Conservation (phyloP, 768 basidiomycete genomes). For the Piloderma croceum region DNA sequence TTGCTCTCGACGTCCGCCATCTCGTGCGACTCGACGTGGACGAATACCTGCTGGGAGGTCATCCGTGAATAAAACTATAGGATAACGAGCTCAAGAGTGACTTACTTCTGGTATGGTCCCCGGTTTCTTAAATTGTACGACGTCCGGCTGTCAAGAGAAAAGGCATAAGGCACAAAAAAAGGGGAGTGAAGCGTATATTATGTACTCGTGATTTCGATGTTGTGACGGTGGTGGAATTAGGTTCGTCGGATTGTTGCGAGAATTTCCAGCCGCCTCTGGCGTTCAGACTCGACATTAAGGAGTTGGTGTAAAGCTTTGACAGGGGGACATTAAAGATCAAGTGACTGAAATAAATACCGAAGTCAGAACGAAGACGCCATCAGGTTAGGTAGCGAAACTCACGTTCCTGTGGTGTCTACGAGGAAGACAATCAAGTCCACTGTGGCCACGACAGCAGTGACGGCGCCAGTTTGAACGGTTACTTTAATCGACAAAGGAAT, state of each 20-base stretch:
- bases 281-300: constrained; percentile 34
- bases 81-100: background rate
- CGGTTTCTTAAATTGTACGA: too few relatives aligned
- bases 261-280: constrained; percentile 29
- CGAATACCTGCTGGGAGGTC: constrained; percentile 9
- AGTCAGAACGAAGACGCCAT: constrained; percentile 1
- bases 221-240: background rate
- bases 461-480: constrained; percentile 33
- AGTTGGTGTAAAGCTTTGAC: constrained; percentile 35
- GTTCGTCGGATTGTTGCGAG: background rate
- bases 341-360: constrained; percentile 13
- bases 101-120: background rate
- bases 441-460: constrained; percentile 29
- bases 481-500: constrained; percentile 14
- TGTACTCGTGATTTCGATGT: background rate
- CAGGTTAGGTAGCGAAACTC: constrained; percentile 9
- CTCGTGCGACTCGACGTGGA: constrained; percentile 30
- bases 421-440: constrained; percentile 29
- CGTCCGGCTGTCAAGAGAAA: too few relatives aligned
- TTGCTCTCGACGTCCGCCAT: constrained; percentile 16
- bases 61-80: background rate
- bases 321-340: constrained; percentile 32
- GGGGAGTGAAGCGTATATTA: background rate
- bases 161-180: too few relatives aligned
- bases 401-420: constrained; percentile 15